Evolutionary conservation across 2,329 filamentous ascomycete species (phyloP), one percentile per base, ranked within the genome.

Genomic region (Fusarium austroafricanum): DNA sequence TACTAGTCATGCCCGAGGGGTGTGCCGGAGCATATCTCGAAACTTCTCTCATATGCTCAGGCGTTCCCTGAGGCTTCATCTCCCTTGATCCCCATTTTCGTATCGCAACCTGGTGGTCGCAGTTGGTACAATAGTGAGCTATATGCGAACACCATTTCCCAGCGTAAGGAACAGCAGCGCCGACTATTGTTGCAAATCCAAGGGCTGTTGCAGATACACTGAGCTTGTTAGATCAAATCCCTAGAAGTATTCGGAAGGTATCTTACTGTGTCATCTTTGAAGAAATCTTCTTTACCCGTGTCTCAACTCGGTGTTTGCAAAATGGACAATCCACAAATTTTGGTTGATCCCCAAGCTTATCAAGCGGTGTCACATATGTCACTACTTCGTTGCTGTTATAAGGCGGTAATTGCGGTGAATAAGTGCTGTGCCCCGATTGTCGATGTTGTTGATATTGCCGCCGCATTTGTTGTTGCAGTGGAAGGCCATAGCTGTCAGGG

Each of bases 271-370:
- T 74, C 15, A 57, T 38, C 8, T 20, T 46, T 0, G 72, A 74
- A 5, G 72, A 56, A 2, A 43, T 44, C 28, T 73, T 69, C 53
- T 74, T 71, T 3, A 74, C 67, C 5, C 57, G 37, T 2, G 72
- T 74, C 35, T 72, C 62, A 9, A 45, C 52, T 2, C 71, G 67
- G 8, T 49, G 60, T 18, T 33, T 50, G 20, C 72, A 74, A 23
- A 74, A 74, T 0, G 72, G 72, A 12, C 72, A 74, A 17, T 74
- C 72, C 2, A 74, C 61, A 20, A 55, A 65, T 7, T 73, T 72
- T 6, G 72, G 52, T 10, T 73, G 58, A 10, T 73, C 71, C 10
- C 59, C 61, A 5, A 74, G 67, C 1, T 73, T 44, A 12, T 67
- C 39, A 1, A 74, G 49, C 0, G 71, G 72, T n/a, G 72, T 74